Evolutionary conservation across 768 basidiomycete genomes (phyloP).

Genomic region (Rhizopogon salebrosus): DNA sequence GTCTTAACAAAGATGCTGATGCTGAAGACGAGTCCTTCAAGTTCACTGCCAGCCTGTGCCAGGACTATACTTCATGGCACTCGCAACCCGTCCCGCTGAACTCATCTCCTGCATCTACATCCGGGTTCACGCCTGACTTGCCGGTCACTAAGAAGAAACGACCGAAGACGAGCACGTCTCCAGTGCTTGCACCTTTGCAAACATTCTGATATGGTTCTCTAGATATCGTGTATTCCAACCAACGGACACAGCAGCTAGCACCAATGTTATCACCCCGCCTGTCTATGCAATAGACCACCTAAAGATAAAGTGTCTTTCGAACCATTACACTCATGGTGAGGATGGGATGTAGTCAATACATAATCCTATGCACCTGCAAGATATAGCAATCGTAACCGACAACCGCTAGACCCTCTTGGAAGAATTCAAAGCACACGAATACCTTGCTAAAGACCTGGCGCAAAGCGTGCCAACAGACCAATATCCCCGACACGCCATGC

Average conservation of each 20-base stretch:
- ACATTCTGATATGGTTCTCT: constrained; percentile 10
- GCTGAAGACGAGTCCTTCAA: constrained; percentile 65
- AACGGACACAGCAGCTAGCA: constrained; percentile 76
- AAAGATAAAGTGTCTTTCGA: constrained; percentile 43
- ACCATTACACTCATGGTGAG: constrained; percentile 9
- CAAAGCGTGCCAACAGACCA: constrained; percentile 41
- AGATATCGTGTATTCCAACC: constrained; percentile 84
- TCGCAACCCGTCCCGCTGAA: constrained; percentile 46
- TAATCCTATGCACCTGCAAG: constrained; percentile 83
- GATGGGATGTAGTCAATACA: constrained; percentile 45
- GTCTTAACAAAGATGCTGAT: constrained; percentile 64
- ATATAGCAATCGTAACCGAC: constrained; percentile 76
- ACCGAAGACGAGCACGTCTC: constrained; percentile 56
- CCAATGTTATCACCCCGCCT: constrained; percentile 81
- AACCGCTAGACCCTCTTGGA: constrained; percentile 74
- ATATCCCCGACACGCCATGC: constrained; percentile 21
- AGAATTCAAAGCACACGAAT: constrained; percentile 80
- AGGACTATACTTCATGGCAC: constrained; percentile 75
- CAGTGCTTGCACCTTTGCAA: not conserved
- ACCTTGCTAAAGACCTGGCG: constrained; percentile 79
- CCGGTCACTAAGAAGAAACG: constrained; percentile 40
- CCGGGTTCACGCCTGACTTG: constrained; percentile 17
- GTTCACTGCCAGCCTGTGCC: too few relatives aligned
- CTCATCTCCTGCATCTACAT: constrained; percentile 25
- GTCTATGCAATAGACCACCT: constrained; percentile 80